A percentile compares a stretch with the other conserved stretches of the same genome.
phyloP scores from a whole-genome alignment of 2,329 filamentous ascomycete species.

The Colletotrichum horii region DNA sequence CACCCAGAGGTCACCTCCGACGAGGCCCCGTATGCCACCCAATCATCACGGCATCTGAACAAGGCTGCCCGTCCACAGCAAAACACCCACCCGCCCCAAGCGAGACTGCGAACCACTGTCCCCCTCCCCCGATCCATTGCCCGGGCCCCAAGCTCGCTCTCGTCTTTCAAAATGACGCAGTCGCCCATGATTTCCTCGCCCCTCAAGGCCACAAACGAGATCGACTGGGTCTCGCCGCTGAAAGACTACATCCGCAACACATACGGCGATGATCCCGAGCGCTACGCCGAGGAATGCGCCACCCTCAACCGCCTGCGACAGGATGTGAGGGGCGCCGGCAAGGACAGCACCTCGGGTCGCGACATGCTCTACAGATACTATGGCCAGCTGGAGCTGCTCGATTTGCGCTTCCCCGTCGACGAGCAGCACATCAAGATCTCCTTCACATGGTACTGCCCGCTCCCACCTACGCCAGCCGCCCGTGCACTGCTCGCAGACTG shows the following conservation, averaged over 20 bases:
- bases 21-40: conserved; percentile 17
- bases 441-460: conserved; percentile 83
- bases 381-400: conserved; percentile 92
- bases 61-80: conserved; percentile 6
- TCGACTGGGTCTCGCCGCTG: conserved; percentile 93
- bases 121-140: background rate
- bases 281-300: conserved; percentile 93
- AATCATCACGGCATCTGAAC: conserved; percentile 16
- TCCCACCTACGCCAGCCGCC: background rate
- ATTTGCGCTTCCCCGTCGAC: conserved; percentile 94
- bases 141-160: conserved; percentile 1
- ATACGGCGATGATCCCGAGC: conserved; percentile 95
- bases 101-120: background rate
- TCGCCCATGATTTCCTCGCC: conserved; percentile 95
- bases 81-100: background rate
- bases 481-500: background rate
- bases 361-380: conserved; percentile 98
- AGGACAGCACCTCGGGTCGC: conserved; percentile 91
- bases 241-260: conserved; percentile 93
- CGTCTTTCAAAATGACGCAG: conserved; percentile 68
- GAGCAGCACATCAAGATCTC: conserved; percentile 99
- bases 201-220: conserved; percentile 93
- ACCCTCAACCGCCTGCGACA: conserved; percentile 94
- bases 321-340: conserved; percentile 97
- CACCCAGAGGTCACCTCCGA: background rate